Evolutionary conservation across 1,284 basidiomycete species (phyloP).

Genomic region (Meira miltonrushii): DNA sequence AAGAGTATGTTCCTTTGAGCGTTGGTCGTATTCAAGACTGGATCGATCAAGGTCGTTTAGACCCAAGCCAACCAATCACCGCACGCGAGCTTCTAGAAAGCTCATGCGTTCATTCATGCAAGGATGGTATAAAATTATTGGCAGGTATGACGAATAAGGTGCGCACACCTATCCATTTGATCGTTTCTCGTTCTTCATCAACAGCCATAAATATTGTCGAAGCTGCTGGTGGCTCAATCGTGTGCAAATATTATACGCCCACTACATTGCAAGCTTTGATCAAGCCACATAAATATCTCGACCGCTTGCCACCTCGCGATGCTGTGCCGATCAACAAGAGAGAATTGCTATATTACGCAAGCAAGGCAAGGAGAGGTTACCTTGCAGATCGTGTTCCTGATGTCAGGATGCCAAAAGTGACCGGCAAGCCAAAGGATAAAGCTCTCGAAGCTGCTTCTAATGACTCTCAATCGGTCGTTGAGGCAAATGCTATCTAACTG

Average conservation of each 20-base stretch:
- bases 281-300: constrained; percentile 56
- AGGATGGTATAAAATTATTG: constrained; percentile 85
- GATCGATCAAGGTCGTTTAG: constrained; percentile 77
- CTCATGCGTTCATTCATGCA: constrained; percentile 79
- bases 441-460: too few species aligned
- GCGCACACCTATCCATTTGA: constrained; percentile 71
- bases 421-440: neutral
- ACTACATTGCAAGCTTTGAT: constrained; percentile 76
- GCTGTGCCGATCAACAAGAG: constrained; percentile 42
- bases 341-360: constrained; percentile 42
- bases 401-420: neutral
- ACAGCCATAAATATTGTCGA: constrained; percentile 81
- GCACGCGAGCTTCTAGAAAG: constrained; percentile 76
- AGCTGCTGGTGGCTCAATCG: constrained; percentile 71
- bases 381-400: constrained; percentile 21
- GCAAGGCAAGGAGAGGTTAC: constrained; percentile 33
- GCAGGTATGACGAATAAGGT: constrained; percentile 71
- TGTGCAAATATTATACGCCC: constrained; percentile 87
- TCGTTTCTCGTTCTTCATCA: constrained; percentile 78
- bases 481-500: too few species aligned
- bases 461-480: too few species aligned
- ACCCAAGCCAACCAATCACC: constrained; percentile 77
- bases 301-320: constrained; percentile 31
- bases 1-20: constrained; percentile 76
- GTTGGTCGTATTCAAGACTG: constrained; percentile 82